These are phyloP conservation scores for Chlorella ohadii DNA, from an alignment of 139 green algal genomes.

Conservation along the genomic window DNA sequence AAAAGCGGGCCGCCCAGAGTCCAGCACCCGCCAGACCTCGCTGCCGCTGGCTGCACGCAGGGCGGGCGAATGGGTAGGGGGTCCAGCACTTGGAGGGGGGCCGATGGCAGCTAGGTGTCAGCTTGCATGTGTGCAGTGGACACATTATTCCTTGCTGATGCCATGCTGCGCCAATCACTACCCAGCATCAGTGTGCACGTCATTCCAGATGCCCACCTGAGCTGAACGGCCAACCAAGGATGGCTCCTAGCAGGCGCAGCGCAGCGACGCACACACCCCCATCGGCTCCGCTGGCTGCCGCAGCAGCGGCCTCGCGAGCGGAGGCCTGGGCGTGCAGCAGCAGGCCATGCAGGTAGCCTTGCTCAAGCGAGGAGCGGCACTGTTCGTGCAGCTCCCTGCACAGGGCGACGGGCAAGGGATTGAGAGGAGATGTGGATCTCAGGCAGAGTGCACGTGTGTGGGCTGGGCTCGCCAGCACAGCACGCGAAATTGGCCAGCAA, in stretches of 20 bases:
- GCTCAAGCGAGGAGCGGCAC: constrained; percentile 71
- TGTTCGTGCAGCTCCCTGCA: constrained; percentile 78
- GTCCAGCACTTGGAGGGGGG: no score
- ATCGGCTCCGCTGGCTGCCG: constrained; percentile 53
- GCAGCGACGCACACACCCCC: constrained; percentile 58
- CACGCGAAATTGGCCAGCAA: no score
- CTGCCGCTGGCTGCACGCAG: constrained; percentile 24
- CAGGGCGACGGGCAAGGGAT: not conserved
- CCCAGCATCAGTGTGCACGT: no score
- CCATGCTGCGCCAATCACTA: no score
- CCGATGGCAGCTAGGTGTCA: no score
- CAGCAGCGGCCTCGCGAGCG: constrained; percentile 35
- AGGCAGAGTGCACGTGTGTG: no score
- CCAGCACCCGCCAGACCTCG: constrained; percentile 10
- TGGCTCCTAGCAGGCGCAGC: constrained; percentile 71
- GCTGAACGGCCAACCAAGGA: constrained; percentile 85
- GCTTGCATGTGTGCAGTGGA: no score
- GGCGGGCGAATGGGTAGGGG: no score
- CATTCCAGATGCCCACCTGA: not conserved
- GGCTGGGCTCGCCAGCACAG: no score
- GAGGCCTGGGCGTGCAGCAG: constrained; percentile 64
- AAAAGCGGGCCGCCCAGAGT: not conserved
- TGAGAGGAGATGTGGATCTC: not conserved
- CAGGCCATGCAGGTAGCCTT: constrained; percentile 71
- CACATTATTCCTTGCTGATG: no score